These are phyloP conservation scores for Suillus subaureus DNA, from an alignment of 768 basidiomycete species.

Conservation along the genomic window DNA sequence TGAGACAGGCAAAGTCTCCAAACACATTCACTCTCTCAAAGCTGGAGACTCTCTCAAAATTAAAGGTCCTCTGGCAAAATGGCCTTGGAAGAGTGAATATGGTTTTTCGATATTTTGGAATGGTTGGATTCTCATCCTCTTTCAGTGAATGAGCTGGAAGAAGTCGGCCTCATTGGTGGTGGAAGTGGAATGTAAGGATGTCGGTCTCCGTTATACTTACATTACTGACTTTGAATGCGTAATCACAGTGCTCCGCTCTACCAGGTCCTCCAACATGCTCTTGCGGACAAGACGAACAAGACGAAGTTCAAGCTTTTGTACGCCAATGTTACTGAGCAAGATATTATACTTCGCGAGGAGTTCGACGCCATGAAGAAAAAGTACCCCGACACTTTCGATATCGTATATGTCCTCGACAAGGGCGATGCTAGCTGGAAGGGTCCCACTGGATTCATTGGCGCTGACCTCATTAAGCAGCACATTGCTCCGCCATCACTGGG, in stretches of 20 bases:
- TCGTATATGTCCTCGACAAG: constrained; percentile 88
- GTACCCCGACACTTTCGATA: constrained; percentile 70
- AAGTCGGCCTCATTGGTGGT: constrained; percentile 89
- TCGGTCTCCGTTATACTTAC: not conserved
- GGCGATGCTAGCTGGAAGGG: constrained; percentile 61
- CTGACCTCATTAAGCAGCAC: constrained; percentile 73
- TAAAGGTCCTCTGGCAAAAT: constrained; percentile 92
- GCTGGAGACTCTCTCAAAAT: constrained; percentile 81
- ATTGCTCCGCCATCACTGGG: constrained; percentile 62
- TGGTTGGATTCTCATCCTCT: constrained; percentile 7
- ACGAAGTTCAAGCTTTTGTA: constrained; percentile 94
- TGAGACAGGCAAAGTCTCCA: constrained; percentile 81
- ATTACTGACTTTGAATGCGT: not conserved
- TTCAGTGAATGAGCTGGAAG: constrained; percentile 80
- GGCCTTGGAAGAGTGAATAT: constrained; percentile 73
- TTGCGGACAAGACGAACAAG: constrained; percentile 75
- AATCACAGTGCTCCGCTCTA: constrained; percentile 73
- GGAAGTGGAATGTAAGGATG: constrained; percentile 83
- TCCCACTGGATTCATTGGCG: constrained; percentile 71
- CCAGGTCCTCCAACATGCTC: constrained; percentile 77
- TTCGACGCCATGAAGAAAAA: constrained; percentile 71
- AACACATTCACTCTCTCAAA: constrained; percentile 79
- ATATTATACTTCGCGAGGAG: constrained; percentile 85
- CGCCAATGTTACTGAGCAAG: constrained; percentile 85
- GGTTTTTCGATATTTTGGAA: constrained; percentile 1